These are phyloP conservation scores for Hygrophila difformis DNA, from an alignment of 257 asterid species.

Conservation along the genomic window DNA sequence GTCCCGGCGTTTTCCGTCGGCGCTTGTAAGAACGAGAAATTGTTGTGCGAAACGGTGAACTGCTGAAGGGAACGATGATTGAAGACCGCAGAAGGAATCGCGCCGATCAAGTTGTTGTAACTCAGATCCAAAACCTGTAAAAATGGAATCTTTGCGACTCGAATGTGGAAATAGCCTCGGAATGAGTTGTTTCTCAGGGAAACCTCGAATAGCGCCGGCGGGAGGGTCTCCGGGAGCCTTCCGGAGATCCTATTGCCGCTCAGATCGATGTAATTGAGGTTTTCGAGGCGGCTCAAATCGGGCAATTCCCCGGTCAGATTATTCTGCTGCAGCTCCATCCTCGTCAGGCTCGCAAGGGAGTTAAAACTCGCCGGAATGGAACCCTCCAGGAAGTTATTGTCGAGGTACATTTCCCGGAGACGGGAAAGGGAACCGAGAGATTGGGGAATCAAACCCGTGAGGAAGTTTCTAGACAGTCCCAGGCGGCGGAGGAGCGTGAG, in stretches of 20 bases:
- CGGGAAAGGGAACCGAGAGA: slow-evolving; percentile 4
- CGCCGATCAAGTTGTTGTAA: slow-evolving; percentile 14
- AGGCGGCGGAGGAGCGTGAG: slow-evolving; percentile 15
- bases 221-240: background rate
- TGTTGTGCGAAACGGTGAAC: slow-evolving; percentile 17
- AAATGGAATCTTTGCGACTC: background rate
- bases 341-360: slow-evolving; percentile 6
- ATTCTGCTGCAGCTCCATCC: slow-evolving; percentile 19
- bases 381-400: slow-evolving; percentile 10
- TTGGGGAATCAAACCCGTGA: slow-evolving; percentile 12
- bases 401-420: slow-evolving; percentile 10
- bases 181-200: slow-evolving; percentile 18
- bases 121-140: slow-evolving; percentile 22
- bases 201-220: slow-evolving; percentile 5
- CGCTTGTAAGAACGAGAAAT: slow-evolving; percentile 9
- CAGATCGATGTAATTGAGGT: slow-evolving; percentile 8
- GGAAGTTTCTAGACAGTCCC: slow-evolving; percentile 10
- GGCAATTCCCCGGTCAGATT: slow-evolving; percentile 14
- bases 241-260: slow-evolving; percentile 13
- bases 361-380: slow-evolving; percentile 12
- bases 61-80: slow-evolving; percentile 20
- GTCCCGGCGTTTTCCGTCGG: background rate
- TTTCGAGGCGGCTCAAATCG: slow-evolving; percentile 12
- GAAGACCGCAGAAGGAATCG: slow-evolving; percentile 11
- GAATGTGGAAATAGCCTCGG: background rate